Percentiles rank a stretch among this genome's conserved stretches.
phyloP scores from a whole-genome alignment of 257 asterid genomes.

The Scutellaria galericulata region DNA sequence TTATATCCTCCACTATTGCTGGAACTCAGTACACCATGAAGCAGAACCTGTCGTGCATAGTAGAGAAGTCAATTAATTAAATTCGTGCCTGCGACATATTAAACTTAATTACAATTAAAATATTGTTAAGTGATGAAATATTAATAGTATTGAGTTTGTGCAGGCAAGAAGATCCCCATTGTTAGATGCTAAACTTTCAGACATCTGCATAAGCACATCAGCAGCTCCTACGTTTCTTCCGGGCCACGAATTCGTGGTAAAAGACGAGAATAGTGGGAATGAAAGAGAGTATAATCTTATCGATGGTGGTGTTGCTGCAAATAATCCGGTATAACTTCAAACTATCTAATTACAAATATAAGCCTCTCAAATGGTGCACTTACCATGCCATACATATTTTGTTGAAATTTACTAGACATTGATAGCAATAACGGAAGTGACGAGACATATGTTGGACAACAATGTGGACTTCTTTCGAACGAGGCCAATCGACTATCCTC shows the following conservation, averaged over 20 bases:
- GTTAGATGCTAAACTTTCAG: conserved; percentile 58
- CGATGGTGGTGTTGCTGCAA: conserved; percentile 69
- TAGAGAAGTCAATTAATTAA: too few relatives aligned
- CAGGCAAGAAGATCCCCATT: conserved; percentile 49
- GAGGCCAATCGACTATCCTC: conserved; percentile 52
- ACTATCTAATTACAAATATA: neutral
- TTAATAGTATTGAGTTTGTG: neutral
- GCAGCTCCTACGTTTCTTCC: conserved; percentile 75
- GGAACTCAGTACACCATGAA: too few relatives aligned
- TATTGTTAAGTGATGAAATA: too few relatives aligned
- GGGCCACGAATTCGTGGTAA: conserved; percentile 50
- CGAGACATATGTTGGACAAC: conserved; percentile 53
- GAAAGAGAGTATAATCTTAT: conserved; percentile 56
- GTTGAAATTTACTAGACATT: conserved; percentile 39
- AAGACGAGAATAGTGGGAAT: conserved; percentile 35
- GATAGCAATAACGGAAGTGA: conserved; percentile 53
- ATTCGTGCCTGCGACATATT: too few relatives aligned
- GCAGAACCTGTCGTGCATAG: too few relatives aligned
- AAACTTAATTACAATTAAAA: too few relatives aligned
- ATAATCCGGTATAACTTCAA: conserved; percentile 53
- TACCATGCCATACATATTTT: neutral
- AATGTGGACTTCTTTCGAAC: conserved; percentile 43
- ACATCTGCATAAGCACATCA: conserved; percentile 66
- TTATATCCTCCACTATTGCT: too few relatives aligned
- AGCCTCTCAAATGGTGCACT: too few relatives aligned